phyloP scores from a whole-genome alignment of 805 yeast genomes.

The Brettanomyces naardenensis region DNA sequence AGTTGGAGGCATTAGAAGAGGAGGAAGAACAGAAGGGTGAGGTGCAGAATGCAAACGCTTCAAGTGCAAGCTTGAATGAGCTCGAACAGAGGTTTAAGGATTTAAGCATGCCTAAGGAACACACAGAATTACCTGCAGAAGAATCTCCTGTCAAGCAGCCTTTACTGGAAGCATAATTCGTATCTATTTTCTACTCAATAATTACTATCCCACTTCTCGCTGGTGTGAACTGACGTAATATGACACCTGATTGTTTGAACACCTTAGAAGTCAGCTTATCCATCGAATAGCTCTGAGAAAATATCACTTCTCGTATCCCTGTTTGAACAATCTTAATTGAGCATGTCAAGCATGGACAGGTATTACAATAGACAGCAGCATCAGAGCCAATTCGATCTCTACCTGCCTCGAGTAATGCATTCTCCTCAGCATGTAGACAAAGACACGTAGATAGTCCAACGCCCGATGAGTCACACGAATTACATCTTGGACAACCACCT shows the following conservation, averaged over 20 bases:
- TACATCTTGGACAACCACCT: conserved; percentile 93
- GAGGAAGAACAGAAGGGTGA: neutral
- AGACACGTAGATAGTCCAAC: conserved; percentile 72
- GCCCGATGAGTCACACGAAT: conserved; percentile 57
- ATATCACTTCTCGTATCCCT: conserved; percentile 87
- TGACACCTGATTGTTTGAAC: conserved; percentile 64
- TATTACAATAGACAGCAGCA: conserved; percentile 81
- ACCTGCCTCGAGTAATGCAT: conserved; percentile 91
- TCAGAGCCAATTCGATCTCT: conserved; percentile 66
- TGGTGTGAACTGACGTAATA: conserved; percentile 51
- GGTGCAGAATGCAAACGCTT: conserved; percentile 1
- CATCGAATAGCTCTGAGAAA: conserved; percentile 89
- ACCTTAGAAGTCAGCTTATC: conserved; percentile 70
- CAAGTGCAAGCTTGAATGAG: neutral
- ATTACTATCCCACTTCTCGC: conserved; percentile 24
- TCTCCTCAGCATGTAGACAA: conserved; percentile 96
- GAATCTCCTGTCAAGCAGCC: neutral
- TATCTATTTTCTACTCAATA: neutral
- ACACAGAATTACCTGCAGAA: neutral
- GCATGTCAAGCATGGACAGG: conserved; percentile 96
- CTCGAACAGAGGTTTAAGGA: conserved; percentile 7
- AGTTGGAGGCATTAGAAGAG: conserved; percentile 10
- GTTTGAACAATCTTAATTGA: conserved; percentile 90
- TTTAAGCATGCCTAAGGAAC: conserved; percentile 7
- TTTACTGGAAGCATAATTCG: neutral